phyloP scores from a whole-genome alignment of 257 asterid species.

The Echium plantagineum region DNA sequence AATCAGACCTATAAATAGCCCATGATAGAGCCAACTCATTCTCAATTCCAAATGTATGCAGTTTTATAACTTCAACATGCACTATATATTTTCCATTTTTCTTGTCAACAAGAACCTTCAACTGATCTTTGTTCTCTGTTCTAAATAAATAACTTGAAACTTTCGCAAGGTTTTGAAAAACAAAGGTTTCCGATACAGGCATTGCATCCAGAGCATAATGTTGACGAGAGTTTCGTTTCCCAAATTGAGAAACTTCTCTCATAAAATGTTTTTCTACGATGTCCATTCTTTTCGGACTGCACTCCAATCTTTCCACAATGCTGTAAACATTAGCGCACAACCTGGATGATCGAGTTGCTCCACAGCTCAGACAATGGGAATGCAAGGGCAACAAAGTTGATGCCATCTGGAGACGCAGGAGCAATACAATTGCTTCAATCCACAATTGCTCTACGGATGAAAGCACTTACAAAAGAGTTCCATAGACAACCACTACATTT shows the following conservation, averaged over 20 bases:
- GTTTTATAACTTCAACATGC: slow-evolving; percentile 36
- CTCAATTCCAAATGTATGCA: slow-evolving; percentile 20
- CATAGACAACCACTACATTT: background rate
- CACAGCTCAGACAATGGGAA: slow-evolving; percentile 30
- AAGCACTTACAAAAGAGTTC: background rate
- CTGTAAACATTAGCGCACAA: slow-evolving; percentile 16
- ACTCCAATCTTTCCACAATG: slow-evolving; percentile 21
- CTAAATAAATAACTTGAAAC: slow-evolving; percentile 46
- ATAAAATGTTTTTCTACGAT: slow-evolving; percentile 13
- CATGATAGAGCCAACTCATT: slow-evolving; percentile 44
- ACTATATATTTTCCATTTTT: slow-evolving; percentile 31
- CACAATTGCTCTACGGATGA: too few species aligned
- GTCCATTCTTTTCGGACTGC: slow-evolving; percentile 17
- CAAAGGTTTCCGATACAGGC: slow-evolving; percentile 29
- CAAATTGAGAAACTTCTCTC: slow-evolving; percentile 9
- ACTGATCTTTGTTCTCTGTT: slow-evolving; percentile 55
- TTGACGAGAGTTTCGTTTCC: slow-evolving; percentile 14
- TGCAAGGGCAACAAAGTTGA: slow-evolving; percentile 32
- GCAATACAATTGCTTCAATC: too few species aligned
- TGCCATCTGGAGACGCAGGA: slow-evolving; percentile 23
- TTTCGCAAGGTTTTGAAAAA: slow-evolving; percentile 26
- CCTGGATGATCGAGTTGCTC: slow-evolving; percentile 24
- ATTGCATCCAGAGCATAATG: slow-evolving; percentile 30
- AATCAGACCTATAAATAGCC: slow-evolving; percentile 60
- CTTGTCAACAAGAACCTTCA: slow-evolving; percentile 49